Evolutionary conservation across 805 yeast genomes (phyloP).

Genomic region (Saccharomycopsis synnaedendra): DNA sequence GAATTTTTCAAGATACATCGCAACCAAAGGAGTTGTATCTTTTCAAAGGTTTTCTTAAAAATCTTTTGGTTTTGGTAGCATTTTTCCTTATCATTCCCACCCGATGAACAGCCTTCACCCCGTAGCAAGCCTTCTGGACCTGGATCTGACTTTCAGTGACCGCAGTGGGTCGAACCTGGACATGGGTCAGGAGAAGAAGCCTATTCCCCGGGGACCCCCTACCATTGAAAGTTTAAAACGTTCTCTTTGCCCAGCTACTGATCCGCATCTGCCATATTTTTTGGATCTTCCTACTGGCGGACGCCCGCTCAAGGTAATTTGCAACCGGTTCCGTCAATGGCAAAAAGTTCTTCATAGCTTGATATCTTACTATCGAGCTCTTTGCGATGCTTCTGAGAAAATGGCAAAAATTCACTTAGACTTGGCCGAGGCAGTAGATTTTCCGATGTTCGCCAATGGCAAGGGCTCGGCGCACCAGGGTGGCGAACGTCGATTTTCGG

Average conservation of each 20-base stretch:
- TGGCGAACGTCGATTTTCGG: not conserved
- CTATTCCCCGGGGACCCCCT: too few species aligned
- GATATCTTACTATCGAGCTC: conserved; percentile 8
- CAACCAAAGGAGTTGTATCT: too few species aligned
- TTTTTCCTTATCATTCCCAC: too few species aligned
- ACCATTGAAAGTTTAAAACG: not conserved
- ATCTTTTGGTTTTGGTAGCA: too few species aligned
- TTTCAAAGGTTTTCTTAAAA: too few species aligned
- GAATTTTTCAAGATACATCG: too few species aligned
- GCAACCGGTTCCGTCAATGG: conserved; percentile 13
- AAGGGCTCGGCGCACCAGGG: conserved; percentile 8
- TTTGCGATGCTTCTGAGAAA: conserved; percentile 5
- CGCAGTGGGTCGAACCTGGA: not conserved
- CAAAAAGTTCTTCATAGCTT: conserved; percentile 10
- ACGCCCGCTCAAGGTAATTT: conserved; percentile 8
- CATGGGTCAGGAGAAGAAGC: not conserved
- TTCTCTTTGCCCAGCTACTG: conserved; percentile 6
- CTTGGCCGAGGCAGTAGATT: conserved; percentile 20
- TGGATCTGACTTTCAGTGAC: not conserved
- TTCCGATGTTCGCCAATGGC: conserved; percentile 23
- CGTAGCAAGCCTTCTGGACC: not conserved
- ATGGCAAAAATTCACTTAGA: conserved; percentile 12
- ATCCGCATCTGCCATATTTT: conserved; percentile 10
- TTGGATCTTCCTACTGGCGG: conserved; percentile 8
- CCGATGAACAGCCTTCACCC: too few species aligned